Evolutionary conservation across 257 asterid species (phyloP).

Genomic region (Orobanche coerulescens): DNA sequence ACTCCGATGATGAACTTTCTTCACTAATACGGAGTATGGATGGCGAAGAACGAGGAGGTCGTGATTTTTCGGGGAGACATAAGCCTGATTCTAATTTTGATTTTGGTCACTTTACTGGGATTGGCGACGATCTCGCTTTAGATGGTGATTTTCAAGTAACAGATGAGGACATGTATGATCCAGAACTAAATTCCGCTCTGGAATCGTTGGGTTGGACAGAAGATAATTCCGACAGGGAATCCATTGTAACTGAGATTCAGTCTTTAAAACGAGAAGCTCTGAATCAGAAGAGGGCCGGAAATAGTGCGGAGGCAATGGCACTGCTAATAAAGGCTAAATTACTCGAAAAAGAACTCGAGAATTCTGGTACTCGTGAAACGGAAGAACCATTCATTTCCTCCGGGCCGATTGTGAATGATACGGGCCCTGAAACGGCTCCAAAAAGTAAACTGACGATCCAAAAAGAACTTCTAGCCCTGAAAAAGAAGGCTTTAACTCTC

Average conservation of each 20-base stretch:
- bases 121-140: constrained; percentile 41
- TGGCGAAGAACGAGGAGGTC: constrained; percentile 39
- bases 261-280: constrained; percentile 66
- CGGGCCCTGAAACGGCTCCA: constrained; percentile 32
- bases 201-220: constrained; percentile 87
- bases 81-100: constrained; percentile 39
- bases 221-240: constrained; percentile 39
- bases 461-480: constrained; percentile 74
- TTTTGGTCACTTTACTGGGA: constrained; percentile 37
- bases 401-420: constrained; percentile 11
- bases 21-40: constrained; percentile 52
- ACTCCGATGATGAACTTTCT: constrained; percentile 86
- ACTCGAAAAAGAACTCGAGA: constrained; percentile 50
- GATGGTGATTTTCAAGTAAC: constrained; percentile 67
- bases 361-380: constrained; percentile 22
- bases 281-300: constrained; percentile 63
- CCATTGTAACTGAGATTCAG: constrained; percentile 44
- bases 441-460: constrained; percentile 70
- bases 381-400: background rate
- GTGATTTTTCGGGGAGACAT: constrained; percentile 30
- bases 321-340: constrained; percentile 64
- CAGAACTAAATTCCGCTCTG: constrained; percentile 77
- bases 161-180: constrained; percentile 75
- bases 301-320: constrained; percentile 56
- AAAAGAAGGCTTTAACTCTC: constrained; percentile 74